Percentiles rank a stretch among this genome's conserved stretches.
Conservation (phyloP, 2,329 filamentous ascomycete species). For the Aspergillus pseudoglaucus region DNA sequence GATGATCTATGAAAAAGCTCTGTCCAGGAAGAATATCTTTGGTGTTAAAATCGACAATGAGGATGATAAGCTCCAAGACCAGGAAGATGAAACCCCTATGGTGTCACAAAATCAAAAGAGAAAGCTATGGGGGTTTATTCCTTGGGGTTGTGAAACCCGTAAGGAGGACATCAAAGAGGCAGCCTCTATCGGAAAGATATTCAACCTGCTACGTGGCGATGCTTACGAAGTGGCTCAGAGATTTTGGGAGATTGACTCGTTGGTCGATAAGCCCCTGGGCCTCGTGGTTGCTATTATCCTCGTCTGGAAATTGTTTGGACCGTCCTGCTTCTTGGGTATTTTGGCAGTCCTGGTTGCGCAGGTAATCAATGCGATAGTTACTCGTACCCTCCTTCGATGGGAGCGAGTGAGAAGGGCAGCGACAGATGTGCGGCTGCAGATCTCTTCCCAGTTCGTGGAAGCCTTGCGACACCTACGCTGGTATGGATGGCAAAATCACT, state of each 20-base stretch:
- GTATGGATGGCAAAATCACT: constrained; percentile 76
- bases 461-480: constrained; percentile 72
- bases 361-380: constrained; percentile 60
- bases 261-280: constrained; percentile 70
- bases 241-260: constrained; percentile 79
- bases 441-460: constrained; percentile 80
- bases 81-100: constrained; percentile 4
- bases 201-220: constrained; percentile 69
- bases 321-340: constrained; percentile 69
- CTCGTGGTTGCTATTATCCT: constrained; percentile 67
- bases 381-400: constrained; percentile 59
- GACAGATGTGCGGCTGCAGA: constrained; percentile 71
- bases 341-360: constrained; percentile 64
- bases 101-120: constrained; percentile 15
- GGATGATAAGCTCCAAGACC: constrained; percentile 7
- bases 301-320: constrained; percentile 72
- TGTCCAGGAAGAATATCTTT: constrained; percentile 57
- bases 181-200: constrained; percentile 81
- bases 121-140: constrained; percentile 20
- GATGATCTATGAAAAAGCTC: constrained; percentile 73
- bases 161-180: constrained; percentile 43
- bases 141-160: constrained; percentile 17
- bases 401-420: constrained; percentile 65
- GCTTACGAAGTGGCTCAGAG: constrained; percentile 40
- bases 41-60: constrained; percentile 23